Base-by-base conservation (phyloP, 148 eudicot species). In the Rhododendron kiyosumense region DNA sequence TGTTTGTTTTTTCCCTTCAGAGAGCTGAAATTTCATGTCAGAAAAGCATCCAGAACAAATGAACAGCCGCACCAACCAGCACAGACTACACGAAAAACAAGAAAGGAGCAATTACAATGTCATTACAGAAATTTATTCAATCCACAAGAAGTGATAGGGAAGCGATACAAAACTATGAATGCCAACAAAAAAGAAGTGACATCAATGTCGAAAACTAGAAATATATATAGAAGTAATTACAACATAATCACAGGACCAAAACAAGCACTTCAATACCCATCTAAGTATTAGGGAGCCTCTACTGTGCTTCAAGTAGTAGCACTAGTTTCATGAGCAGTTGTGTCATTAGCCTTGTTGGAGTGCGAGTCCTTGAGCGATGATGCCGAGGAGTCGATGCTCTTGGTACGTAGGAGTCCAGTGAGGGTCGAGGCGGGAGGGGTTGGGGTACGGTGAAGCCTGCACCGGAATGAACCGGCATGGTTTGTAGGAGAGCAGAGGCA, bases 401-500 rank as follows among this genome's bases (percentile, higher is more conserved):
- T 90, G 81, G 89, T 85, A 41, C 93, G 79, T 38, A 87, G 90
- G 34, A 91, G 46, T 34, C 79, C 79, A 41, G 79, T 75, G 8
- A 71, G 41, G 79, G 45, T 20, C n/a, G 46, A 34, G 11, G 91
- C 83, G 71, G 38, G 7, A 85, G 83, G 54, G 38, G 45, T 87
- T 41, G 89, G 90, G 18, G 75, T 43, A 9, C 92, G 88, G 86
- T 91, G 93, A 49, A 91, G 92, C 12, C 93, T 85, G 78, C 93
- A 91, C 74, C 93, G 73, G 87, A 91, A 91, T 28, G 93, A 91
- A 34, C 93, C 92, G 5, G 87, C 91, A 43, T 91, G 93, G n/a
- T 90, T 90, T 79, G 93, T 91, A 15, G 92, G 93, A 3, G 93
- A 91, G 85, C 93, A 91, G 14, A 91, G 92, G 83, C 93, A 91